Conservation (phyloP, 495 filamentous ascomycete species). For the Penicillium silybi region DNA sequence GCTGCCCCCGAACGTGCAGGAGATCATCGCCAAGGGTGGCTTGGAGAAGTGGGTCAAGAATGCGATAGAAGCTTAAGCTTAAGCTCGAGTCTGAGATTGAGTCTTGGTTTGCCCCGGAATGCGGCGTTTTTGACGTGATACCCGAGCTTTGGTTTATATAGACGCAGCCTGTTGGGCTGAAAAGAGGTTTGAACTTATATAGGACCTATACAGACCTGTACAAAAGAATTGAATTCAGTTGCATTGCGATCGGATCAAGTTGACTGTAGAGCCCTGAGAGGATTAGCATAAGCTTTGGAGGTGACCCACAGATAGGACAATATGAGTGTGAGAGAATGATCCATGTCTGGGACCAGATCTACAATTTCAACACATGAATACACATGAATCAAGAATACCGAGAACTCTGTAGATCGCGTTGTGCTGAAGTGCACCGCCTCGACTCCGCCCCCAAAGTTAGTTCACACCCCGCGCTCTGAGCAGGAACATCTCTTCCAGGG, state of each 20-base stretch:
- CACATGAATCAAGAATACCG: too few species aligned
- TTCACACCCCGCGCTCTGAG: background rate
- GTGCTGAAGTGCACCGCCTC: background rate
- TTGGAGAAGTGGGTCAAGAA: conserved; percentile 83
- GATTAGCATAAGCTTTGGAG: background rate
- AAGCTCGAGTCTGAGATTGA: background rate
- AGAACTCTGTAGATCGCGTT: too few species aligned
- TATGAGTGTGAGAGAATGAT: background rate
- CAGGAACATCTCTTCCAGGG: too few species aligned
- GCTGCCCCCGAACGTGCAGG: conserved; percentile 84
- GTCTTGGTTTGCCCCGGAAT: conserved; percentile 1
- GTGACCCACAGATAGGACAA: background rate
- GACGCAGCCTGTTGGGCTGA: background rate
- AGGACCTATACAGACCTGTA: background rate
- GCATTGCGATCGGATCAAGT: background rate
- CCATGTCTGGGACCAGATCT: too few species aligned
- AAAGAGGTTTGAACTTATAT: background rate
- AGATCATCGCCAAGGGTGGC: conserved; percentile 73
- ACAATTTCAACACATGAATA: too few species aligned
- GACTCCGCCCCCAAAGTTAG: background rate
- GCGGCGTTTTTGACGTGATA: conserved; percentile 14
- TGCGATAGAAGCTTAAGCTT: conserved; percentile 5
- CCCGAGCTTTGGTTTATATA: conserved; percentile 17
- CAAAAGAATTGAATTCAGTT: background rate
- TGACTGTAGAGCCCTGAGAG: too few species aligned